Percentiles rank a stretch among this genome's conserved stretches.
These are phyloP conservation scores for Nematocida sp. DNA, from an alignment of 371 early-diverging fungal genomes.

Conservation along the genomic window DNA sequence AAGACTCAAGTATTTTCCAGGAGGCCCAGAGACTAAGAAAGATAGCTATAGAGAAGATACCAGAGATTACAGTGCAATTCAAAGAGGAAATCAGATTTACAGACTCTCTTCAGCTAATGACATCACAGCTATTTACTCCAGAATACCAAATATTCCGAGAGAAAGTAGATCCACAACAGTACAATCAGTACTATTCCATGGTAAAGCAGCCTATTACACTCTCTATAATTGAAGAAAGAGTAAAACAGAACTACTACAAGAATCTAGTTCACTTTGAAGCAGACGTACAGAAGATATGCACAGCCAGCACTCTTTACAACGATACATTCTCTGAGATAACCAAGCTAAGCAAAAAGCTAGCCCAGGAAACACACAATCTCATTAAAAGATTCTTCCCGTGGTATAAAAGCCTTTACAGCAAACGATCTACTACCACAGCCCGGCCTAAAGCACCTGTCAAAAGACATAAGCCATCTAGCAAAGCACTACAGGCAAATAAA, in stretches of 20 bases:
- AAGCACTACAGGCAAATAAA: too few species aligned
- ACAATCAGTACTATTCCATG: constrained; percentile 85
- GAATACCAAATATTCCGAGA: constrained; percentile 87
- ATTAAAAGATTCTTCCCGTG: constrained; percentile 20
- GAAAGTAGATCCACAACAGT: constrained; percentile 74
- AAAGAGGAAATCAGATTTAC: background rate
- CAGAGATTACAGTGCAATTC: background rate
- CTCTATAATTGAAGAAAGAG: constrained; percentile 69
- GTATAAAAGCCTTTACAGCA: constrained; percentile 22
- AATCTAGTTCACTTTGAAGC: constrained; percentile 69
- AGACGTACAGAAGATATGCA: constrained; percentile 66
- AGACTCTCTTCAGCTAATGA: constrained; percentile 61
- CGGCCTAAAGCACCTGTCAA: constrained; percentile 18
- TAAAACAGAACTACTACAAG: constrained; percentile 71
- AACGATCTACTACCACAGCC: constrained; percentile 19
- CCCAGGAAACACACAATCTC: background rate
- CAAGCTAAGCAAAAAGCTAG: constrained; percentile 19
- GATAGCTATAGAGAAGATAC: background rate
- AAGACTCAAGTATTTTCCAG: constrained; percentile 71
- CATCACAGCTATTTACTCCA: constrained; percentile 71
- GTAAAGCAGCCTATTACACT: constrained; percentile 94
- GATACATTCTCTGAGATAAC: constrained; percentile 35
- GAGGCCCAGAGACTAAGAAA: constrained; percentile 66
- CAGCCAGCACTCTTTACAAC: constrained; percentile 26
- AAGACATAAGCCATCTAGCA: background rate